Evolutionary conservation across 306 rosid species (phyloP), one percentile per base, ranked within the genome.

Genomic region (Cicer judaicum): DNA sequence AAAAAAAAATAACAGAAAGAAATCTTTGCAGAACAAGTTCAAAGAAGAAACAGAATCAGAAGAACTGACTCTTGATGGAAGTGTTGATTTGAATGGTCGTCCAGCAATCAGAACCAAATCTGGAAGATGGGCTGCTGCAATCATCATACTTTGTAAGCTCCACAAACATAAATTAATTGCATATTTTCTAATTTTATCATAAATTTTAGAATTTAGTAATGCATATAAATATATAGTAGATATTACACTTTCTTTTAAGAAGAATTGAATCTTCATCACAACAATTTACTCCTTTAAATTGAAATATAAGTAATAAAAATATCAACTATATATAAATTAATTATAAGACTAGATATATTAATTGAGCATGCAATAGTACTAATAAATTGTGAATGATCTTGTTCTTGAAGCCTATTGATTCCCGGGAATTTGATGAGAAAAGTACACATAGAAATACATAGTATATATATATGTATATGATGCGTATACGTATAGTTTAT

Each of bases 101-200:
- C 96, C 97, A 13, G 99, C 99, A 56, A 90, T 92, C 73, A 84
- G 90, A 81, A 68, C 78, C 61, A 89, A 90, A 86, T 87, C 99
- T 34, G 99, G 99, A 62, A 74, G 88, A 83, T 92, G 99, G 99
- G 73, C 80, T 76, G 99, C 98, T 66, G 99, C 89, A 83, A 90
- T 57, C 53, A 90, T 92, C 87, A 81, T 95, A 60, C 98, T 95
- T 60, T 78, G 99, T 95, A 92, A 89, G 93, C 81, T 57, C 49
- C 73, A 16, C 10, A 63, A 21, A 18, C 55, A 42, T 47, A 8
- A 39, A 6, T 41, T 7, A 6, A 41, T 41, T 1, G 9, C 9
- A 7, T 42, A 42, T 42, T 8, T 9, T 29, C 1, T 29, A 3
- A 29, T 29, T 29, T 29, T 29, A 29, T 29, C 8, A 42, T 42